These are phyloP conservation scores for Hyaloperonospora brassicae DNA, from an alignment of 352 stramenopile genomes.

Conservation along the genomic window DNA sequence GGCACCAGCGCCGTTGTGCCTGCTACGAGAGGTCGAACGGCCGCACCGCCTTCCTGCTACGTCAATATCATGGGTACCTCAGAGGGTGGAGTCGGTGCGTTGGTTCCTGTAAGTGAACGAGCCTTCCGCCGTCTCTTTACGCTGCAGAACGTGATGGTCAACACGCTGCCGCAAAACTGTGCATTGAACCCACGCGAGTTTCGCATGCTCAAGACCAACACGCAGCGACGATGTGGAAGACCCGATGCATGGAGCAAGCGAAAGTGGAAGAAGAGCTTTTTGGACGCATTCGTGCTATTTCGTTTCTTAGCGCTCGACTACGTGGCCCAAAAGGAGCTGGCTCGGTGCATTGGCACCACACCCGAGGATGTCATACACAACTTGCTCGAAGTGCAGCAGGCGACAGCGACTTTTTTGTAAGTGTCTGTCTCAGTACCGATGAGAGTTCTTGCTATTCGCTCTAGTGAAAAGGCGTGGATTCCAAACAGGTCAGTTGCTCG, in stretches of 20 bases:
- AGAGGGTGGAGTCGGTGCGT: slow-evolving; percentile 63
- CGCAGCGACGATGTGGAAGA: slow-evolving; percentile 45
- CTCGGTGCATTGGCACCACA: slow-evolving; percentile 82
- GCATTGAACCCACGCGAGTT: slow-evolving; percentile 83
- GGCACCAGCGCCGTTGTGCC: background rate
- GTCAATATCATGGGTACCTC: slow-evolving; percentile 76
- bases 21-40: slow-evolving; percentile 14
- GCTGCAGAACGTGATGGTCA: slow-evolving; percentile 87
- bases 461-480: too few relatives aligned
- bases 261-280: slow-evolving; percentile 86
- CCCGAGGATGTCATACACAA: slow-evolving; percentile 85
- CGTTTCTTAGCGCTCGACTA: slow-evolving; percentile 79
- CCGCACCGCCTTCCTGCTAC: slow-evolving; percentile 28
- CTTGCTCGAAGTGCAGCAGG: slow-evolving; percentile 76
- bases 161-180: slow-evolving; percentile 78
- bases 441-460: too few relatives aligned
- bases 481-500: too few relatives aligned
- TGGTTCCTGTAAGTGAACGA: slow-evolving; percentile 72
- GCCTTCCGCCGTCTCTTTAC: slow-evolving; percentile 83
- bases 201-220: slow-evolving; percentile 66
- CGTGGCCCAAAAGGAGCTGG: slow-evolving; percentile 83
- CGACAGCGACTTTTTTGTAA: slow-evolving; percentile 65
- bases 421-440: background rate
- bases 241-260: slow-evolving; percentile 80
- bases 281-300: slow-evolving; percentile 74